Base-by-base conservation (phyloP, 768 basidiomycete species). In the Pulveroboletus sp. region DNA sequence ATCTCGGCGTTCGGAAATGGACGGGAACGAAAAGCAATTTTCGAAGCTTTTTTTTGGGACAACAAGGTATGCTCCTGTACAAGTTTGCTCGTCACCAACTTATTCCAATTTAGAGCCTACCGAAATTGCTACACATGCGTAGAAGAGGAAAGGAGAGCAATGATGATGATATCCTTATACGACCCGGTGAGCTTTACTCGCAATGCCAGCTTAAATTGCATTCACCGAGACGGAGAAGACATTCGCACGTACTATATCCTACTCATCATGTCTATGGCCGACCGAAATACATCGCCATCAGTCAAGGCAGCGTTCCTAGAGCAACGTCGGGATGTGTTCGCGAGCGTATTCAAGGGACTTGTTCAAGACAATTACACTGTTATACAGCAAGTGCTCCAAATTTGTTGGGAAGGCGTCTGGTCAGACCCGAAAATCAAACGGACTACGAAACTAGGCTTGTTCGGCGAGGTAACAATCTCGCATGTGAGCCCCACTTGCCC, bases 31-130 rank as follows among this genome's bases (percentile, higher is more conserved):
- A 84, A 79, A 53, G 59, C 71, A 0, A 72, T 88, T 2, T 65
- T 84, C 23, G 89, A 90, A 46, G 73, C 73, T 0, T 89, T 92
- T 65, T 78, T 80, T 6, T 92, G 89, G 89, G 87, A 88, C 49
- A 73, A 76, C 26, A 29, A 29, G 27, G 27, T 29, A 29, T 29
- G 27, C 8, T 10, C 26, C 44, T n/a, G 11, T 24, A 11, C 50
- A 9, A 35, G 3, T 24, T 17, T 16, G 0, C 22, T 17, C 11
- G 43, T 40, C 13, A 91, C 89, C 46, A 20, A 48, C 47, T 51
- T 23, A 44, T 40, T 26, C 31, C 7, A 1, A 5, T 29, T 5
- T 45, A 90, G 88, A 76, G 76, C 22, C 69, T 89, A 4, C 76
- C 80, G 3, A 89, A 82, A 68, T 63, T 92, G 1, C 62, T 89